These are phyloP conservation scores for Termitomyces eurrhizus DNA, from an alignment of 768 basidiomycete genomes.

Conservation along the genomic window DNA sequence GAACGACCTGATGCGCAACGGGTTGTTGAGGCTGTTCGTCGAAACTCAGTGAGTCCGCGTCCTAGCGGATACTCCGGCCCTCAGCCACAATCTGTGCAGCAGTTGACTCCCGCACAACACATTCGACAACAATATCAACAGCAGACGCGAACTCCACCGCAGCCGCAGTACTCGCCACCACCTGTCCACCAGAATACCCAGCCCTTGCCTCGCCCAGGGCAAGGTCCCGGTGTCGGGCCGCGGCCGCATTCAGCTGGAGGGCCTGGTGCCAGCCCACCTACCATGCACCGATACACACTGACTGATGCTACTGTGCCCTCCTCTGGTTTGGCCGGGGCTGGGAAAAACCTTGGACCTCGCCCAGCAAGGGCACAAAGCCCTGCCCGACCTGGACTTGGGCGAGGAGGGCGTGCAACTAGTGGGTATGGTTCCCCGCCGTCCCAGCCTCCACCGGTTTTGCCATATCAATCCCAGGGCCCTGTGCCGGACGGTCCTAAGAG, in stretches of 20 bases:
- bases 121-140: constrained; percentile 15
- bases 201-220: constrained; percentile 6
- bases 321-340: constrained; percentile 8
- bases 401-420: constrained; percentile 7
- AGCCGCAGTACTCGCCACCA: constrained; percentile 12
- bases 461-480: constrained; percentile 5
- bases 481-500: constrained; percentile 5
- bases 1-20: constrained; percentile 32
- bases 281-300: constrained; percentile 44
- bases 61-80: constrained; percentile 4
- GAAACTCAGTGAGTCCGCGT: constrained; percentile 33
- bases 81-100: constrained; percentile 8
- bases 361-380: constrained; percentile 14
- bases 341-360: constrained; percentile 17
- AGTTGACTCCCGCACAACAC: constrained; percentile 17
- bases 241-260: constrained; percentile 13
- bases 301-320: constrained; percentile 32
- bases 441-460: not conserved
- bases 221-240: constrained; percentile 11
- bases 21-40: constrained; percentile 54
- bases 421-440: constrained; percentile 1
- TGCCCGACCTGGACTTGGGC: constrained; percentile 10
- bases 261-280: constrained; percentile 21
- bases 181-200: constrained; percentile 3
- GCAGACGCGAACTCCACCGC: constrained; percentile 16